Evolutionary conservation across 2,329 filamentous ascomycete species (phyloP).

Genomic region (Leptographium flavum): DNA sequence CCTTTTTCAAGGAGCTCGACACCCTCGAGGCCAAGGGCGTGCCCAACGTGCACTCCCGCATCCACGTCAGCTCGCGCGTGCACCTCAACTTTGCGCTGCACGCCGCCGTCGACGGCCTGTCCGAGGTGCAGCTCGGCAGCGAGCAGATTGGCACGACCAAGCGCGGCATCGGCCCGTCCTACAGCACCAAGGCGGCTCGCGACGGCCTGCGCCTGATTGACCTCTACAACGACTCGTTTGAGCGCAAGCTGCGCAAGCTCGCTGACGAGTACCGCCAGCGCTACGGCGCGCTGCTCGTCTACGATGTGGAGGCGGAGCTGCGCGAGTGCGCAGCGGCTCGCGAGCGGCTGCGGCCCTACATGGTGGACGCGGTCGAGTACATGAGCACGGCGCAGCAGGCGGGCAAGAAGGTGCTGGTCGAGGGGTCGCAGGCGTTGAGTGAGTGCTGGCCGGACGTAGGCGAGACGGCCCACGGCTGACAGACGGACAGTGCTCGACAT

Average conservation of each 20-base stretch:
- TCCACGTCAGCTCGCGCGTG: conserved; percentile 49
- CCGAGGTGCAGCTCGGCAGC: conserved; percentile 25
- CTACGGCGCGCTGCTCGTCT: conserved; percentile 43
- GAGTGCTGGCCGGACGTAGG: conserved; percentile 2
- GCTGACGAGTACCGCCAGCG: conserved; percentile 51
- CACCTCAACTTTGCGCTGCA: conserved; percentile 54
- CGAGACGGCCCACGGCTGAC: too few relatives aligned
- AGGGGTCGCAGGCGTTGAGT: conserved; percentile 30
- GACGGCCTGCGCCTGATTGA: conserved; percentile 54
- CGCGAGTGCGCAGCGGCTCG: conserved; percentile 44
- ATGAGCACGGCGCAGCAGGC: conserved; percentile 37
- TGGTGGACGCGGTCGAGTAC: conserved; percentile 46
- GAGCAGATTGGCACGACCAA: conserved; percentile 14
- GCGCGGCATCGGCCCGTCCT: conserved; percentile 12
- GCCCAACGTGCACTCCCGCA: conserved; percentile 25
- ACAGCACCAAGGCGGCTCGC: conserved; percentile 43
- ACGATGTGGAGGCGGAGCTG: conserved; percentile 59
- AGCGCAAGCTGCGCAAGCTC: conserved; percentile 48
- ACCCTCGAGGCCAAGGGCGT: conserved; percentile 26
- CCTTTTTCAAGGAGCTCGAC: conserved; percentile 27
- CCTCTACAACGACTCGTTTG: conserved; percentile 55
- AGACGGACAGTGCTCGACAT: conserved; percentile 39
- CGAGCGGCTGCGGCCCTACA: conserved; percentile 40
- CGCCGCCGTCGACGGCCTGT: conserved; percentile 46
- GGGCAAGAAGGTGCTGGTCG: conserved; percentile 43